Evolutionary conservation across 2,329 filamentous ascomycete genomes (phyloP), one percentile per base, ranked within the genome.

Genomic region (Lachnum nothofagi): DNA sequence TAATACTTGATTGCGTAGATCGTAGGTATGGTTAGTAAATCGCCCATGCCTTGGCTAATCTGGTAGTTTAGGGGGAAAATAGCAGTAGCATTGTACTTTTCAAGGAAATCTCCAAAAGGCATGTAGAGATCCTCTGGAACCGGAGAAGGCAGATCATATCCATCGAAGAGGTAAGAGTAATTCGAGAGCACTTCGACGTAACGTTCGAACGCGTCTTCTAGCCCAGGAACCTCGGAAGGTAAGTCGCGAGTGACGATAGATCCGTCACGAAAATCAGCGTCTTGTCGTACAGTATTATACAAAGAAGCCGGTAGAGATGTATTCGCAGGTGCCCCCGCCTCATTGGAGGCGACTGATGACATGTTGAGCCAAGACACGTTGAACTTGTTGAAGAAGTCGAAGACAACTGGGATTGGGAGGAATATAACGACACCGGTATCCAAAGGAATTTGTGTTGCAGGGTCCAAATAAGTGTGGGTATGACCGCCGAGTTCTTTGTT

Each of bases 1-100:
- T 33, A 46, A n/a, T 46, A 44, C 52, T 73, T 70, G 53, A 76
- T 64, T 5, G 74, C 65, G 53, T 72, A 73, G 8, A 78, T 47
- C 0, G 71, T 70, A 9, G 69, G 65, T 3, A 64, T 51, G 2
- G 66, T 63, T 3, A 71, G 60, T 31, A 74, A 64, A 49, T 75
- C 68, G 10, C 70, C 69, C 2, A 72, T 55, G 3, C 71, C 73
- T 34, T 73, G 66, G 20, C 67, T 66, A 43, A 68, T 67, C n/a
- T 60, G 56, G 51, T 67, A 72, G 23, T 75, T 66, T 3, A 63
- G 60, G 17, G 65, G 67, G 1, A 75, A 65, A 3, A 69, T 62
- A 29, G 65, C 70, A 19, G 66, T 58, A 12, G 78, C 59, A 17
- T 64, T 60, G 59, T 55, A 52, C 37, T 55, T 57, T 17, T 29